Percentiles rank a stretch among this genome's conserved stretches.
phyloP scores from a whole-genome alignment of 2,329 filamentous ascomycete genomes.

The Penicillium aurantiogriseum region DNA sequence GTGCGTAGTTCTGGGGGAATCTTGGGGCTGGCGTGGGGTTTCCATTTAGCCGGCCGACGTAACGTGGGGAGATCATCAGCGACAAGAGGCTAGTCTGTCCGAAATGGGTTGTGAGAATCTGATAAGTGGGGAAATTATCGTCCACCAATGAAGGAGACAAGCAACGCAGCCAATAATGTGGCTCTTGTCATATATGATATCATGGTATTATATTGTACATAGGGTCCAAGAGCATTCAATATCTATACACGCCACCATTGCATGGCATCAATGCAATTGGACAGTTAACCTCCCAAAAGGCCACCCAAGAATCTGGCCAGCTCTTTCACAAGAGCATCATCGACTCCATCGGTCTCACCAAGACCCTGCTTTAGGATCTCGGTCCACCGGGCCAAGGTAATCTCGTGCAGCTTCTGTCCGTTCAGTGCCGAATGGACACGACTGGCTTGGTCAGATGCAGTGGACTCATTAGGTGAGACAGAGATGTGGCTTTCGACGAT shows the following conservation, averaged over 20 bases:
- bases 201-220: conserved; percentile 6
- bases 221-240: not conserved
- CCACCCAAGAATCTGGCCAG: conserved; percentile 29
- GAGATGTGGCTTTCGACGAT: conserved; percentile 44
- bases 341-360: conserved; percentile 13
- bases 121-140: conserved; percentile 6
- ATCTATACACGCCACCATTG: conserved; percentile 1
- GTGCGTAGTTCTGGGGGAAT: not conserved
- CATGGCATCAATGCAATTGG: not conserved
- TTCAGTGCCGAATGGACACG: conserved; percentile 34
- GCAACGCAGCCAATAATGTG: not conserved
- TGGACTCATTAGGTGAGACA: conserved; percentile 32
- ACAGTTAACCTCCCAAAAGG: conserved; percentile 23
- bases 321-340: conserved; percentile 18
- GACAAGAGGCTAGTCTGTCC: not conserved
- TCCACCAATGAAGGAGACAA: conserved; percentile 6
- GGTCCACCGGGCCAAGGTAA: conserved; percentile 35
- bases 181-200: not conserved
- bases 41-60: conserved; percentile 8
- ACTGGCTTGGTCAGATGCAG: conserved; percentile 35
- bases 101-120: not conserved
- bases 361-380: conserved; percentile 23
- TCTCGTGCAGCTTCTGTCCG: conserved; percentile 51
- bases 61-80: conserved; percentile 1
- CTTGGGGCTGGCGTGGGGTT: not conserved